Conservation (phyloP, 352 stramenopile species). For the Phytophthora cryptogea region DNA sequence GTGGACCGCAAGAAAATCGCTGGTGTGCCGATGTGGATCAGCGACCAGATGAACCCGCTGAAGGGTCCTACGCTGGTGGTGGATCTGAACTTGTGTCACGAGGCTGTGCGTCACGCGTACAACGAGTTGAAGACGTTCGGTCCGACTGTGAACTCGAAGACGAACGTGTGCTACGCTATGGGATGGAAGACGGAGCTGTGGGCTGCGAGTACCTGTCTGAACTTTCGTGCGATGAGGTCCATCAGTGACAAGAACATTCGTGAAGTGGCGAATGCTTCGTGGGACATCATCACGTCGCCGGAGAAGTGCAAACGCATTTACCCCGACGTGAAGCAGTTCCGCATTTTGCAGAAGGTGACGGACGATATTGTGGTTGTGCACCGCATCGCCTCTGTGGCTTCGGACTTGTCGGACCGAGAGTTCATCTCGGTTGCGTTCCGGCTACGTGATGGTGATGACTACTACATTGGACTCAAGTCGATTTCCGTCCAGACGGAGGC, state of each 20-base stretch:
- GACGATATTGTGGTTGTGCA: conserved; percentile 85
- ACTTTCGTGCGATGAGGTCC: conserved; percentile 68
- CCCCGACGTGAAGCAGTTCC: conserved; percentile 83
- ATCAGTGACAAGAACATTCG: conserved; percentile 72
- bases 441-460: conserved; percentile 74
- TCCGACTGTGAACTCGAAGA: conserved; percentile 80
- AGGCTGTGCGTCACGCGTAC: conserved; percentile 78
- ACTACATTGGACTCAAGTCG: conserved; percentile 79
- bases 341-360: conserved; percentile 82
- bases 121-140: conserved; percentile 80
- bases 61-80: conserved; percentile 78
- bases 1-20: conserved; percentile 81
- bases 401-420: conserved; percentile 73
- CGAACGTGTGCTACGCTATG: conserved; percentile 87
- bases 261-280: conserved; percentile 72
- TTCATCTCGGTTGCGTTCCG: conserved; percentile 83
- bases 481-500: conserved; percentile 73
- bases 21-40: conserved; percentile 77
- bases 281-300: conserved; percentile 85
- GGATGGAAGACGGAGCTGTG: conserved; percentile 86
- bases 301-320: conserved; percentile 87
- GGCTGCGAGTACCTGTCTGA: conserved; percentile 76
- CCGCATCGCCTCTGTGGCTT: conserved; percentile 75
- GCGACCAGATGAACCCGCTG: conserved; percentile 80
- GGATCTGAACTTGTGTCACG: conserved; percentile 77